Percentiles rank a stretch among this genome's conserved stretches.
Conservation (phyloP, 768 basidiomycete species). For the Phlebiopsis flavidoalba region DNA sequence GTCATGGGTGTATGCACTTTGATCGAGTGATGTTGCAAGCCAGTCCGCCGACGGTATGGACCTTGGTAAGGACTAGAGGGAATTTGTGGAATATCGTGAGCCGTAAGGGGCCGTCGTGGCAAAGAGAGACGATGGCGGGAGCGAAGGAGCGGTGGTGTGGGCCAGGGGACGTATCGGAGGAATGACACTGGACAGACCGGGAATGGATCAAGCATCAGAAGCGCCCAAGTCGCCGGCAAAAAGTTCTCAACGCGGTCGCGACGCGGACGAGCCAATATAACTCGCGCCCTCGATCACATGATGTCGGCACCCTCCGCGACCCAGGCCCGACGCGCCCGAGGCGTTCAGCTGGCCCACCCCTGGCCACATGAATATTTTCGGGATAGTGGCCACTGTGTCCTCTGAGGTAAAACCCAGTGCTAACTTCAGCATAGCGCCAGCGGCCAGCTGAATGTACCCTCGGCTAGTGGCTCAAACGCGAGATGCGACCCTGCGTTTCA, state of each 20-base stretch:
- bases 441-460: too few species aligned
- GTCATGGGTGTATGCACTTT: not conserved
- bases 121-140: not conserved
- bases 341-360: too few species aligned
- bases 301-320: not conserved
- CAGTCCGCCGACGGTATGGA: too few species aligned
- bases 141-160: not conserved
- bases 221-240: not conserved
- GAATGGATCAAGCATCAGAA: not conserved
- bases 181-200: not conserved
- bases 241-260: not conserved
- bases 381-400: too few species aligned
- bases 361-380: too few species aligned
- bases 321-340: not conserved
- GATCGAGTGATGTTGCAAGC: not conserved
- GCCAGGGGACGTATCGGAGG: not conserved
- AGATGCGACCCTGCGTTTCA: too few species aligned
- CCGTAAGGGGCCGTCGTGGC: not conserved
- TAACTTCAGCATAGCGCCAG: too few species aligned
- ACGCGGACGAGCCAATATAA: conserved; percentile 1
- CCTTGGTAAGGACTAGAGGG: not conserved
- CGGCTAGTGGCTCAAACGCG: too few species aligned
- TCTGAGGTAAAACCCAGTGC: too few species aligned
- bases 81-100: not conserved
- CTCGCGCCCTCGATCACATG: not conserved